Conservation (phyloP, 2,329 filamentous ascomycete genomes). For the Pseudogymnoascus sp. region DNA sequence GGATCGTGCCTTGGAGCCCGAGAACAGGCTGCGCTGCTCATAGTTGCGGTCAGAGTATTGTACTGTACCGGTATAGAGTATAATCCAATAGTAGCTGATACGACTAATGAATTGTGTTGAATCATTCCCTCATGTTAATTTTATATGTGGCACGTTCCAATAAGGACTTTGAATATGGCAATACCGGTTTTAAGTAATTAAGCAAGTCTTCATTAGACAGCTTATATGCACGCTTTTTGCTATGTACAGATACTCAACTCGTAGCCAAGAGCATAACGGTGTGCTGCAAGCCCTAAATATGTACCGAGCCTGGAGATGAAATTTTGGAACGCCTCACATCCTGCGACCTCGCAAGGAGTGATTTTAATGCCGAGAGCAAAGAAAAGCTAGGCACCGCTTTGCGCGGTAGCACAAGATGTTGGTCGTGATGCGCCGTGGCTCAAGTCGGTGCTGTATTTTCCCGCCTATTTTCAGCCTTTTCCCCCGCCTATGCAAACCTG, state of each 20-base stretch:
- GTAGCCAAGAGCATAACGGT: not conserved
- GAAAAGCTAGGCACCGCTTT: not conserved
- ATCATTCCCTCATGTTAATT: not conserved
- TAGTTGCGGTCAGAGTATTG: not conserved
- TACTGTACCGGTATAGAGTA: slow-evolving; percentile 2
- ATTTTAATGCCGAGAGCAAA: slow-evolving; percentile 1
- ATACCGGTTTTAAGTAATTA: not conserved
- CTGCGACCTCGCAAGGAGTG: slow-evolving; percentile 6
- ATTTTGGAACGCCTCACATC: slow-evolving; percentile 3
- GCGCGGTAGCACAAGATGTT: not conserved
- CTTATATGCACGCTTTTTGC: slow-evolving; percentile 1
- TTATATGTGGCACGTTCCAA: not conserved
- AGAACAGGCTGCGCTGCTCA: not conserved
- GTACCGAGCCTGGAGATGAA: not conserved
- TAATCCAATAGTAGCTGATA: not conserved
- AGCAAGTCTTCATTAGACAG: not conserved
- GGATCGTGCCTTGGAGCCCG: not conserved
- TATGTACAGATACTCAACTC: slow-evolving; percentile 1
- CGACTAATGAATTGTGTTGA: not conserved
- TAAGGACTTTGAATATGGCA: not conserved
- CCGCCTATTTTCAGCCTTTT: slow-evolving; percentile 1
- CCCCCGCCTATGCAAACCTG: not conserved
- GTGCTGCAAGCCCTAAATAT: not conserved
- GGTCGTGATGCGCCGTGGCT: not conserved
- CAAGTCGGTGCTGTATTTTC: slow-evolving; percentile 5